Evolutionary conservation across 495 filamentous ascomycete species (phyloP), one percentile per base, ranked within the genome.

Genomic region (Rusavskia elegans): DNA sequence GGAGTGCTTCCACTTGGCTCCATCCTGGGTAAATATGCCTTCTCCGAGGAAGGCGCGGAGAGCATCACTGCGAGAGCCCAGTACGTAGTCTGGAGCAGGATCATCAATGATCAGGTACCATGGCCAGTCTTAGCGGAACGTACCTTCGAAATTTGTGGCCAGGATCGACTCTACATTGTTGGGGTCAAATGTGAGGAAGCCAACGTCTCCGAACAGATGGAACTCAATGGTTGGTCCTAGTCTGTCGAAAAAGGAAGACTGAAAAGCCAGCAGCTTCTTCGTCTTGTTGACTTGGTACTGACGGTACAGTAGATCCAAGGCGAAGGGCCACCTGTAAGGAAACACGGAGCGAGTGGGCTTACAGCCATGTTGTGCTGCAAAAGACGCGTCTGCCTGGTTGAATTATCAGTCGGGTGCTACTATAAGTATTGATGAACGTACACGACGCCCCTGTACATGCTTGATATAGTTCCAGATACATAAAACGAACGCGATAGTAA

Each of bases 21-120:
- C 76, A 16, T 79, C 73, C 46, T 75, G 69, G 1, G 71, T 68
- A 56, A 81, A 80, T 52, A 81, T 78, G 2, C 75, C 75, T 13
- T 72, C 61, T 19, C 74, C 72, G 17, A 79, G 59, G 17, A 75
- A 54, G 6, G 67, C 61, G 20, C 55, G 52, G 17, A 66, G 56
- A 10, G 55, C 61, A n/a, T 54, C 30, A 32, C 62, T 57, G 25
- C 72, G 63, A n/a, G 44, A 39, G 16, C 64, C 64, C 30, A 60
- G 40, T 17, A 40, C 61, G 51, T 25, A 76, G 55, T 58, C 68
- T 64, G 7, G 25, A 27, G 7, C 25, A 27, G 25, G 25, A 27
- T 3, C 7, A 27, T 27, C 7, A 27, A 27, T 5, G 25, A 27
- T 27, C 7, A 27, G 25, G 7, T n/a, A 27, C 4, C 25, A 27